These are phyloP conservation scores for Eragrostis tef DNA, from an alignment of 202 grass and related monocot genomes.

Conservation along the genomic window DNA sequence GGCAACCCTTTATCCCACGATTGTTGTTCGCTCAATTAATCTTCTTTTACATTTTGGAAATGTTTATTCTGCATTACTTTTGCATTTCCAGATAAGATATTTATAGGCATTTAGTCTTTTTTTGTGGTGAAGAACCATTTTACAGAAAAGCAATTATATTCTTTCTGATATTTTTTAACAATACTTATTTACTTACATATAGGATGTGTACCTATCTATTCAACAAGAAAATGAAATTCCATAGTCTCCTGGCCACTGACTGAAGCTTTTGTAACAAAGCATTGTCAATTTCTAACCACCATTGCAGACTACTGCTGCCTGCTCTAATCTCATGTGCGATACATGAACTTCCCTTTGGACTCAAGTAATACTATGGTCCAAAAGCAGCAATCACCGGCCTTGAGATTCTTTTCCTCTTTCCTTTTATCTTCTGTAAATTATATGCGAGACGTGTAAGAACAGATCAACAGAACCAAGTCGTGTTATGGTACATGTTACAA, in stretches of 20 bases:
- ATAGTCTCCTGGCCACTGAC: slow-evolving; percentile 26
- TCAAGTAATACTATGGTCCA: slow-evolving; percentile 53
- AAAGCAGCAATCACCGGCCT: slow-evolving; percentile 45
- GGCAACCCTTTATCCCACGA: slow-evolving; percentile 38
- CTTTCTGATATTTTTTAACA: background rate
- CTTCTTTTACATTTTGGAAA: slow-evolving; percentile 4
- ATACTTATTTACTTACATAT: slow-evolving; percentile 3
- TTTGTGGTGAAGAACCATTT: slow-evolving; percentile 23
- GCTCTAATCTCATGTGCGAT: slow-evolving; percentile 42
- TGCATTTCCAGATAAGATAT: slow-evolving; percentile 51
- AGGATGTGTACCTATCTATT: slow-evolving; percentile 3
- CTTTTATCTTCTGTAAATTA: slow-evolving; percentile 15
- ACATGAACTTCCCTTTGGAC: slow-evolving; percentile 45
- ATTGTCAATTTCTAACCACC: slow-evolving; percentile 36
- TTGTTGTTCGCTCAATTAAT: slow-evolving; percentile 6
- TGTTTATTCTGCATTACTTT: slow-evolving; percentile 45
- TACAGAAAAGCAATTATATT: background rate
- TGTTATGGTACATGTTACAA: slow-evolving; percentile 7
- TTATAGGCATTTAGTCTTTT: slow-evolving; percentile 25
- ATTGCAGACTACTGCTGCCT: slow-evolving; percentile 19
- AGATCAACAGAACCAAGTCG: slow-evolving; percentile 28
- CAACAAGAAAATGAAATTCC: slow-evolving; percentile 32
- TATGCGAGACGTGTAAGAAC: slow-evolving; percentile 10
- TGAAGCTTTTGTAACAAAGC: slow-evolving; percentile 36
- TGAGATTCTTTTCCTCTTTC: slow-evolving; percentile 32